Evolutionary conservation across 306 rosid species (phyloP), one percentile per base, ranked within the genome.

Genomic region (Vachellia pachyceras): DNA sequence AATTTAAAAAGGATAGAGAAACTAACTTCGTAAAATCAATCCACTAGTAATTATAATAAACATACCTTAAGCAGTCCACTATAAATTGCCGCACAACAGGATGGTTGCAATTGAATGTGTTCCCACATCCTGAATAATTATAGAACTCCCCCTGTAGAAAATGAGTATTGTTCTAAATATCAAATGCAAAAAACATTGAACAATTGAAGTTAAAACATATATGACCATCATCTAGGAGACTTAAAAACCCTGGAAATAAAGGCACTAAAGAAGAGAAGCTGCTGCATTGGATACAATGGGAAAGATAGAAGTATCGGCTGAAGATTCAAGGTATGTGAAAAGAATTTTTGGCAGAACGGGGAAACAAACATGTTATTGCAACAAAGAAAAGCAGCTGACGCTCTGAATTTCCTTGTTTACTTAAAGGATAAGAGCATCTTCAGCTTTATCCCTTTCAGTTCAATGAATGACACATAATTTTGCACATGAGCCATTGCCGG

Each of bases 61-160:
- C 65, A 47, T 87, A 95, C 99, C 99, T 95, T 82, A 95, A 90
- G 90, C 98, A 87, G 76, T 93, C 99, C 73, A 93, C 90, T 72
- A 93, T 87, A 84, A 95, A 89, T 69, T 89, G 90, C 25, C 99
- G 92, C 36, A 93, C 99, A 79, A 94, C 75, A 65, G 99, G 98
- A 87, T 95, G 97, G 87, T 92, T 95, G 93, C 98, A 91, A 82
- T 93, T 95, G 83, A 95, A 91, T 57, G 99, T 95, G 92, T 95
- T 93, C 64, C 98, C 98, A 54, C 99, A 95, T 84, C 99, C 99
- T 22, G 99, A 95, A 79, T 95, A 95, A 82, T 95, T 95, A 89
- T 95, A 95, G 85, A 91, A 95, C 82, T 95, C 93, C 85, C 99
- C 99, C 99, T 93, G 88, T 54, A 75, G 71, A 46, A 69, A 78